Evolutionary conservation across 2,329 filamentous ascomycete genomes (phyloP).

Genomic region (Madurella mycetomatis): DNA sequence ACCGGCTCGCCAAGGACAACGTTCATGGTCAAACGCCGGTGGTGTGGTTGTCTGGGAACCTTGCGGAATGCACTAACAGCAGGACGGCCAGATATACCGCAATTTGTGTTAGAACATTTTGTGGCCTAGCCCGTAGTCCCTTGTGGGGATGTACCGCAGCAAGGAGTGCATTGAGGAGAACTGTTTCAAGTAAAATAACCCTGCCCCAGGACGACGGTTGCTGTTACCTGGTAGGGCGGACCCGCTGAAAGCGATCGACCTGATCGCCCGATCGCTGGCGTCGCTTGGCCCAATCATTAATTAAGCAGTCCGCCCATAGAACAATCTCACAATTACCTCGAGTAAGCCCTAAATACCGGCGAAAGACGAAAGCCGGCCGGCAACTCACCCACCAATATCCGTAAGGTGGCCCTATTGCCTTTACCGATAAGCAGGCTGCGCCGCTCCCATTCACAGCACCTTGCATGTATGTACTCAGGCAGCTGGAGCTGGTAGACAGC

Average conservation of each 20-base stretch:
- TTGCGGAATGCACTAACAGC: neutral
- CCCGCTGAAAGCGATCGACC: neutral
- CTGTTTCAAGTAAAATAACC: slow-evolving; percentile 11
- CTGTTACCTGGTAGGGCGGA: neutral
- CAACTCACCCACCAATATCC: no score
- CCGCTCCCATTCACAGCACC: no score
- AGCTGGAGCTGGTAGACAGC: no score
- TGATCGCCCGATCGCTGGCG: neutral
- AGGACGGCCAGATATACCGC: neutral
- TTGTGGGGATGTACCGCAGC: no score
- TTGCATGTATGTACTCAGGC: no score
- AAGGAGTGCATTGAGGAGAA: neutral
- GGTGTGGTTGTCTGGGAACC: neutral
- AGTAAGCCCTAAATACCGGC: no score
- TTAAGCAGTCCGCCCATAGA: neutral
- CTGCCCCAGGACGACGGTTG: neutral
- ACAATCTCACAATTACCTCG: no score
- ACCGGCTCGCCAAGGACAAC: neutral
- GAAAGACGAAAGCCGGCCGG: no score
- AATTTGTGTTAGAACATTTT: neutral
- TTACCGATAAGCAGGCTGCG: no score
- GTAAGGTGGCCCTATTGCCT: no score
- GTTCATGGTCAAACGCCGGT: neutral
- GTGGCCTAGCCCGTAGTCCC: neutral
- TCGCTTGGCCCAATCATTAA: neutral